A percentile compares a stretch with the other conserved stretches of the same genome.
Evolutionary conservation across 2,329 filamentous ascomycete genomes (phyloP).

Genomic region (Cladophialophora bantiana): DNA sequence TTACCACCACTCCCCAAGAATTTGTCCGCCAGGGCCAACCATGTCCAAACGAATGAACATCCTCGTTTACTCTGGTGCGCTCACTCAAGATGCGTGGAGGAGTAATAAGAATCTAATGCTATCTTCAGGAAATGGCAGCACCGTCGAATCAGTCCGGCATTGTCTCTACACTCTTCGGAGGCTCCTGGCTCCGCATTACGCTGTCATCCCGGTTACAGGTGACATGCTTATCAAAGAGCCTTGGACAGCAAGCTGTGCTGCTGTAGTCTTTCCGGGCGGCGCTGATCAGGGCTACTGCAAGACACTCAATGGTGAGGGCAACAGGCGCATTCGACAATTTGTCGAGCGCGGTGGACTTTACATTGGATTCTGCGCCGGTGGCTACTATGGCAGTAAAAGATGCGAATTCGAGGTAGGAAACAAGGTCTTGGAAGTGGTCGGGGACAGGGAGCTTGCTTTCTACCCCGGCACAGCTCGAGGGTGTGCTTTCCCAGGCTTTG

Average conservation of each 20-base stretch:
- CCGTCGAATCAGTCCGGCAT: conserved; percentile 86
- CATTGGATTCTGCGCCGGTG: conserved; percentile 91
- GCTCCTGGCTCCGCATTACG: conserved; percentile 87
- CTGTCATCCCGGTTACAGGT: conserved; percentile 83
- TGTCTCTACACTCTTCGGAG: conserved; percentile 85
- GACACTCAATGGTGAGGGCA: conserved; percentile 84
- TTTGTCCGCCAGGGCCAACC: conserved; percentile 23
- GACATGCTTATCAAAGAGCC: conserved; percentile 85
- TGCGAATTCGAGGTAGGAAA: conserved; percentile 95
- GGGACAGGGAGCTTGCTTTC: conserved; percentile 83
- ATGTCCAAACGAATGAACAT: conserved; percentile 86
- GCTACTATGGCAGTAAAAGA: conserved; percentile 80
- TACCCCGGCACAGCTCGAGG: conserved; percentile 87
- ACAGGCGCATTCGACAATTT: conserved; percentile 81
- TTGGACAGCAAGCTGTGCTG: conserved; percentile 83
- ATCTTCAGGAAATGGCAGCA: conserved; percentile 76
- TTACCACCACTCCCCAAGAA: conserved; percentile 12
- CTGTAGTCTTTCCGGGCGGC: conserved; percentile 90
- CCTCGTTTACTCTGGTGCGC: conserved; percentile 84
- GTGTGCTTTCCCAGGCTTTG: conserved; percentile 85
- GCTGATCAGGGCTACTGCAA: conserved; percentile 93
- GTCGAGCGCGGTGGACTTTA: conserved; percentile 85
- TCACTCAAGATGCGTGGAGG: conserved; percentile 40
- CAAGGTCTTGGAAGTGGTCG: conserved; percentile 80
- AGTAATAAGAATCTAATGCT: conserved; percentile 45